These are phyloP conservation scores for Penicillium malachiteum DNA, from an alignment of 495 filamentous ascomycete genomes.

Conservation along the genomic window DNA sequence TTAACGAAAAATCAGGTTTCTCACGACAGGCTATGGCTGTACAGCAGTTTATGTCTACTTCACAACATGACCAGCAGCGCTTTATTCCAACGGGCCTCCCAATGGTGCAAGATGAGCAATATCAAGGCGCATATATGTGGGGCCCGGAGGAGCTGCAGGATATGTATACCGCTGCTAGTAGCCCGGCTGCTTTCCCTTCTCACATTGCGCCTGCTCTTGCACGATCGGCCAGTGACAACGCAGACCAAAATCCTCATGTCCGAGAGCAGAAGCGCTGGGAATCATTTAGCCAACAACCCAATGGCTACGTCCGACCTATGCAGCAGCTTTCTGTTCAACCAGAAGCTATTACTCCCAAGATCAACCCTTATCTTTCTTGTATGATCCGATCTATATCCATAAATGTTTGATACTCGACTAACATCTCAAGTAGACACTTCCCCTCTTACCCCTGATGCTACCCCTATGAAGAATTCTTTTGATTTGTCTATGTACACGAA, in stretches of 20 bases:
- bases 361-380: slow-evolving; percentile 53
- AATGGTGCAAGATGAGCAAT: slow-evolving; percentile 18
- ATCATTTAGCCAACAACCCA: slow-evolving; percentile 23
- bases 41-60: slow-evolving; percentile 17
- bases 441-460: slow-evolving; percentile 50
- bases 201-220: slow-evolving; percentile 21
- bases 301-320: slow-evolving; percentile 24
- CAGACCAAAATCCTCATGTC: slow-evolving; percentile 11
- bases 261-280: slow-evolving; percentile 25
- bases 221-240: slow-evolving; percentile 24
- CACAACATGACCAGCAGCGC: slow-evolving; percentile 14
- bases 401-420: background rate
- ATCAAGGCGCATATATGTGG: slow-evolving; percentile 27
- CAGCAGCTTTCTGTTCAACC: slow-evolving; percentile 42
- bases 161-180: slow-evolving; percentile 19
- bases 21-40: slow-evolving; percentile 9
- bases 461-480: slow-evolving; percentile 44
- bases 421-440: slow-evolving; percentile 36
- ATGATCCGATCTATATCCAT: background rate
- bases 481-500: slow-evolving; percentile 38
- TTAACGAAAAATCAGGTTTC: slow-evolving; percentile 36
- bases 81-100: slow-evolving; percentile 7
- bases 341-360: slow-evolving; percentile 32
- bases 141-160: slow-evolving; percentile 40
- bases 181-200: slow-evolving; percentile 11